These are phyloP conservation scores for Furcasterigmium furcatum DNA, from an alignment of 2,329 filamentous ascomycete genomes.

Conservation along the genomic window DNA sequence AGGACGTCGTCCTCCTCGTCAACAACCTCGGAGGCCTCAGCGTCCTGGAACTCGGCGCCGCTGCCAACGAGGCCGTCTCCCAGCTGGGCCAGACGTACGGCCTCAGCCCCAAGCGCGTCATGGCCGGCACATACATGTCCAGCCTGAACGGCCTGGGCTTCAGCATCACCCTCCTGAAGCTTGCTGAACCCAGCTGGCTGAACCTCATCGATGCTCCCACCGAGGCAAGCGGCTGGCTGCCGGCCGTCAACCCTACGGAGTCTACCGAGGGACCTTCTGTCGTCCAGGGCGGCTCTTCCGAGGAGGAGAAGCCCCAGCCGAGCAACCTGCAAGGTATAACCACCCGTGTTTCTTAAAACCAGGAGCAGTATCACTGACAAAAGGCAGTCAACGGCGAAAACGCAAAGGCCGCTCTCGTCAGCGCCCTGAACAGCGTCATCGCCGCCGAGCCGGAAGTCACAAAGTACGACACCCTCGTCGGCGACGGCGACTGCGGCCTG, in stretches of 20 bases:
- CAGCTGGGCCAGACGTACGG: slow-evolving; percentile 45
- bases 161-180: slow-evolving; percentile 62
- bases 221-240: slow-evolving; percentile 62
- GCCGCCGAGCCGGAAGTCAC: slow-evolving; percentile 36
- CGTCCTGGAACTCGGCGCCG: slow-evolving; percentile 57
- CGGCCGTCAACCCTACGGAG: background rate
- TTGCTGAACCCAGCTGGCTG: slow-evolving; percentile 59
- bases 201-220: slow-evolving; percentile 65
- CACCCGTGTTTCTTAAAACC: background rate
- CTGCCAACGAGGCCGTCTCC: slow-evolving; percentile 48
- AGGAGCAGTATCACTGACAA: background rate
- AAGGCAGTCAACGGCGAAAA: slow-evolving; percentile 1
- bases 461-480: slow-evolving; percentile 25
- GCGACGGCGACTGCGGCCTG: slow-evolving; percentile 29
- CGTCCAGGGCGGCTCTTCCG: background rate
- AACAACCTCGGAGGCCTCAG: slow-evolving; percentile 71
- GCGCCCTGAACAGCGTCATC: slow-evolving; percentile 12
- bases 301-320: slow-evolving; percentile 1
- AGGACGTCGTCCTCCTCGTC: slow-evolving; percentile 57
- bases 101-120: slow-evolving; percentile 27
- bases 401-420: slow-evolving; percentile 6
- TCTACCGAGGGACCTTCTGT: background rate
- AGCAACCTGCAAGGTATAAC: background rate
- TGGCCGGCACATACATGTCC: slow-evolving; percentile 69
- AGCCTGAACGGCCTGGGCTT: slow-evolving; percentile 71